Evolutionary conservation across 2,329 filamentous ascomycete genomes (phyloP), one percentile per base, ranked within the genome.

Genomic region (Calonectria montana): DNA sequence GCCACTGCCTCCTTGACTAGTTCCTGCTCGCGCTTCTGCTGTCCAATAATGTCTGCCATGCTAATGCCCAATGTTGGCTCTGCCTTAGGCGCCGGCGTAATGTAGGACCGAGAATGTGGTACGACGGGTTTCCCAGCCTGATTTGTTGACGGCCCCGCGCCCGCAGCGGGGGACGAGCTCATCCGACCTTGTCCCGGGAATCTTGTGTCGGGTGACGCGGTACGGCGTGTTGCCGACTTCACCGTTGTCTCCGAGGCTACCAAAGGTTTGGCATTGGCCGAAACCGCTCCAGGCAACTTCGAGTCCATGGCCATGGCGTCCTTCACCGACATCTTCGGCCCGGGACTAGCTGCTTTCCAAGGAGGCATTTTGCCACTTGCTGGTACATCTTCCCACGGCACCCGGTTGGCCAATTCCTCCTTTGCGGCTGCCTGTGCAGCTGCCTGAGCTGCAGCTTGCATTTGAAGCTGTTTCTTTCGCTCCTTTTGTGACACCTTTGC

Each of bases 401-500:
- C 82, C n/a, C 73, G 72, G 31, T 75, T 82, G 15, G 73, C 47
- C 37, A 78, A 76, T 37, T 80, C 79, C n/a, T 80, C 78, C 45
- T 79, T 79, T 8, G 84, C 83, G 9, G 85, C 82, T 37, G 82
- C 83, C 71, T 88, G 84, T 45, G 85, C 81, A 10, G 85, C 82
- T 35, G 82, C 83, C 71, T 88, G 84, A 41, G 85, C 81, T 27
- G 81, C 84, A 27, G 88, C 84, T 78, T 94, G 91, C 73, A 91
- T 88, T 78, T 95, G 93, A 77, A 95, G 91, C 75, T 95, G 91
- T 80, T 91, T 94, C 84, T 98, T 98, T 25, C 95, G 92, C 82
- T 98, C 96, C 80, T 97, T 97, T 78, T 98, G 97, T 0, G 96
- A 98, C 76, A 97, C 84, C 81, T 94, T 98, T 0, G 84, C 80